Evolutionary conservation across 345 rosid genomes (phyloP), one percentile per base, ranked within the genome.

Genomic region (Salix suchowensis): DNA sequence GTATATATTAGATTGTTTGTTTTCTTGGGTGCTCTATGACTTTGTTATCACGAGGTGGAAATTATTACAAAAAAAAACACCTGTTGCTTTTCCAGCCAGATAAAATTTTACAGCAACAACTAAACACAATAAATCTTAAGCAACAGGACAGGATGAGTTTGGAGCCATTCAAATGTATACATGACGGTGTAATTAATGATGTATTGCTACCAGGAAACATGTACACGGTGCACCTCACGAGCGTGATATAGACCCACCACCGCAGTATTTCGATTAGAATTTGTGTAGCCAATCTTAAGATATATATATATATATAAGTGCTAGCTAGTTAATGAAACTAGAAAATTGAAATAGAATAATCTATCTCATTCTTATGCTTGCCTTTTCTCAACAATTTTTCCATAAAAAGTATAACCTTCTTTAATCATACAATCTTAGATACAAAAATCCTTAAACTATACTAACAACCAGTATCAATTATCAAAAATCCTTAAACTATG

Each of bases 181-280:
- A 42, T 26, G 70, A 32, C 48, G 24, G 39, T 73, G 4, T 30
- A 30, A 19, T 48, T 69, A 67, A 65, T 74, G 79, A 79, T 65
- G 70, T 44, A 65, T 44, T 54, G 77, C 72, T 67, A 82, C 75
- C n/a, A 60, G 74, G 70, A 84, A 80, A 79, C 76, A 75, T 73
- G 72, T 72, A 30, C 44, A 55, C 54, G 26, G 62, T 58, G 30
- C 9, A 39, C 71, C 73, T 74, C 75, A 71, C 24, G 70, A 32
- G 60, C 54, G 68, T 52, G 67, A 65, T 5, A 55, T 48, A 67
- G 83, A 50, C 78, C 79, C 77, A 73, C 81, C 82, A 67, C 46
- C 42, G 23, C 68, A 23, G 6, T 10, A 23, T 61, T 19, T n/a
- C 6, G 23, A 10, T 26, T 23, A 21, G 5, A 10, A 40, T 11